Percentiles rank a stretch among this genome's conserved stretches.
Evolutionary conservation across 768 basidiomycete genomes (phyloP).

Genomic region (Coprinopsis marcescibilis): DNA sequence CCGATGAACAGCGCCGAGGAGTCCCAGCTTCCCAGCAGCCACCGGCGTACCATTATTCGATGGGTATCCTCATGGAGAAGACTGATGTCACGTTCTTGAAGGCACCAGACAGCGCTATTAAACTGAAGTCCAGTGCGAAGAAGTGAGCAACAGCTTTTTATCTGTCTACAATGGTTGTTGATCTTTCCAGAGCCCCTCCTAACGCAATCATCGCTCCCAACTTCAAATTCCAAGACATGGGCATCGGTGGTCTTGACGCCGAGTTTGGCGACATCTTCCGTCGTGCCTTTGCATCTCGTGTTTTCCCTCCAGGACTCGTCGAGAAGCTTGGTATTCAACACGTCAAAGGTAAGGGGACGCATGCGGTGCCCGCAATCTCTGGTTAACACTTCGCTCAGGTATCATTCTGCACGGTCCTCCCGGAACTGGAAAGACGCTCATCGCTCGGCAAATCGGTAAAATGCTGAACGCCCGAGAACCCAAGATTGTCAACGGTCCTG

Average conservation of each 20-base stretch:
- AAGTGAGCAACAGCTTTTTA: conserved; percentile 44
- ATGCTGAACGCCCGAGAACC: conserved; percentile 98
- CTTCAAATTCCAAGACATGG: conserved; percentile 99
- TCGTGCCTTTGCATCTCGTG: conserved; percentile 94
- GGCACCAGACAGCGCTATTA: conserved; percentile 73
- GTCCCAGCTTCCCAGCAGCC: conserved; percentile 22
- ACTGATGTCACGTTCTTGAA: conserved; percentile 92
- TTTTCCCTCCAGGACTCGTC: conserved; percentile 95
- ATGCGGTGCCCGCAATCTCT: background rate
- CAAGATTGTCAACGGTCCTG: conserved; percentile 97
- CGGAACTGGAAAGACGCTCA: conserved; percentile 96
- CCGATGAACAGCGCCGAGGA: conserved; percentile 52
- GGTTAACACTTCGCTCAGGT: conserved; percentile 37
- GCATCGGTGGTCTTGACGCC: conserved; percentile 93
- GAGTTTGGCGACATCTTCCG: conserved; percentile 98
- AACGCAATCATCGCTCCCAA: conserved; percentile 96
- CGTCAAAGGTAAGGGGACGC: conserved; percentile 69
- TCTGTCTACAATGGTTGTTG: conserved; percentile 6
- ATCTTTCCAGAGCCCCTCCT: conserved; percentile 59
- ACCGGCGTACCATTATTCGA: conserved; percentile 23
- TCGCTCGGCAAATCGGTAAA: conserved; percentile 98
- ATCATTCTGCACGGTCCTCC: conserved; percentile 95
- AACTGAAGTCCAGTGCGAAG: conserved; percentile 87
- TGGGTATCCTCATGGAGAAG: conserved; percentile 82
- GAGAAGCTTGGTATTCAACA: conserved; percentile 98